Evolutionary conservation across 352 stramenopile genomes (phyloP).

Genomic region (Phytopythium cucurbitacearum): DNA sequence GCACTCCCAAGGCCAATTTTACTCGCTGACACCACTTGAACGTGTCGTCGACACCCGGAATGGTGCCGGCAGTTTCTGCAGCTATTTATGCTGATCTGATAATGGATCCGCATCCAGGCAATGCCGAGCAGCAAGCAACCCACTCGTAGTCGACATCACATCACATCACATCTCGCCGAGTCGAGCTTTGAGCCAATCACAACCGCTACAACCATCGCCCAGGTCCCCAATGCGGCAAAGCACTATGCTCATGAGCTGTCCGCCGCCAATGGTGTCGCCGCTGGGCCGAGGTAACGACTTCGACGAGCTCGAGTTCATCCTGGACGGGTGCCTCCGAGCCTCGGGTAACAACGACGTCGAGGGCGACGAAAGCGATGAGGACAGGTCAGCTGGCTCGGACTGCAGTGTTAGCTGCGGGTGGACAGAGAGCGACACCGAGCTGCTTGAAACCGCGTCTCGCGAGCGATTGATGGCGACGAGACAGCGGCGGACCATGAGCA

Average conservation of each 20-base stretch:
- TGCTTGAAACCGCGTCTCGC: not conserved
- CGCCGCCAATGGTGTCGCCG: not conserved
- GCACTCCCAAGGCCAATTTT: too few species aligned
- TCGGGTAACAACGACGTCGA: conserved; percentile 3
- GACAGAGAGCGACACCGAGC: not conserved
- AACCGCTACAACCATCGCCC: not conserved
- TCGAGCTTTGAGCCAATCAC: too few species aligned
- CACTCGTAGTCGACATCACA: too few species aligned
- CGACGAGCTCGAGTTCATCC: conserved; percentile 2
- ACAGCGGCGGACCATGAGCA: too few species aligned
- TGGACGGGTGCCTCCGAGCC: not conserved
- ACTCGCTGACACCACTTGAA: too few species aligned
- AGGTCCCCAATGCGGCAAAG: not conserved
- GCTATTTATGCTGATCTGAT: too few species aligned
- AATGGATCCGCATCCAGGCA: too few species aligned
- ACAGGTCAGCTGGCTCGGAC: not conserved
- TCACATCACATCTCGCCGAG: too few species aligned
- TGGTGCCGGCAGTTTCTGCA: too few species aligned
- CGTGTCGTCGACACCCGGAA: too few species aligned
- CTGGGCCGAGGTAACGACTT: not conserved
- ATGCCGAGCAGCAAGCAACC: too few species aligned
- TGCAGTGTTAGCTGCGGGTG: not conserved
- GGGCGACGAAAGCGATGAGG: not conserved
- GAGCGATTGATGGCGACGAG: conserved; percentile 6
- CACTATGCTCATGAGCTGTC: not conserved